These are phyloP conservation scores for Populus ilicifolia DNA, from an alignment of 345 rosid genomes.

Conservation along the genomic window DNA sequence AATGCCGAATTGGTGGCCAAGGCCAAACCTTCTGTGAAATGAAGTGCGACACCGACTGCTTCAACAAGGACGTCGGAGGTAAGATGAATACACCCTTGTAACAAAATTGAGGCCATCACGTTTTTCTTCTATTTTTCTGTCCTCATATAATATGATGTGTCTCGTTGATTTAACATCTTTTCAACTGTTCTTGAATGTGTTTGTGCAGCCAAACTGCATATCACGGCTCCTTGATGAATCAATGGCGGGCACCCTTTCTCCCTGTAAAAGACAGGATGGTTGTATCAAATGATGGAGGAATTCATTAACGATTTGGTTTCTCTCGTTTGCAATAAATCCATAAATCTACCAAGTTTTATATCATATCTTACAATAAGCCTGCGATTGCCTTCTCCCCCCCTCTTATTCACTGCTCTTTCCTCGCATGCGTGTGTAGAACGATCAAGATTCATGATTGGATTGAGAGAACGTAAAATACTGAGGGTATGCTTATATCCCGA, in stretches of 20 bases:
- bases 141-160: no score
- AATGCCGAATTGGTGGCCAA: conserved; percentile 10
- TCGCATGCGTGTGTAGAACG: no score
- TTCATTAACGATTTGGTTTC: neutral
- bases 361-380: neutral
- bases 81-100: neutral
- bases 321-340: neutral
- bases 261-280: neutral
- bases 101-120: no score
- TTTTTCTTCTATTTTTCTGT: neutral
- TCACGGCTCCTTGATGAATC: neutral
- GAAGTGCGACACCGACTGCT: conserved; percentile 38
- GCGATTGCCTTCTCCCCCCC: neutral
- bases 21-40: conserved; percentile 26
- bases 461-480: no score
- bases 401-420: no score
- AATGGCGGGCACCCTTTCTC: neutral
- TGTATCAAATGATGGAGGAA: neutral
- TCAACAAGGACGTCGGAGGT: conserved; percentile 17
- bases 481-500: no score
- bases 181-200: no score
- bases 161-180: no score
- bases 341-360: neutral
- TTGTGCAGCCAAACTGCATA: neutral
- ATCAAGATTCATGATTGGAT: no score